These are phyloP conservation scores for Porpolomopsis calyptriformis DNA, from an alignment of 768 basidiomycete genomes.

Conservation along the genomic window DNA sequence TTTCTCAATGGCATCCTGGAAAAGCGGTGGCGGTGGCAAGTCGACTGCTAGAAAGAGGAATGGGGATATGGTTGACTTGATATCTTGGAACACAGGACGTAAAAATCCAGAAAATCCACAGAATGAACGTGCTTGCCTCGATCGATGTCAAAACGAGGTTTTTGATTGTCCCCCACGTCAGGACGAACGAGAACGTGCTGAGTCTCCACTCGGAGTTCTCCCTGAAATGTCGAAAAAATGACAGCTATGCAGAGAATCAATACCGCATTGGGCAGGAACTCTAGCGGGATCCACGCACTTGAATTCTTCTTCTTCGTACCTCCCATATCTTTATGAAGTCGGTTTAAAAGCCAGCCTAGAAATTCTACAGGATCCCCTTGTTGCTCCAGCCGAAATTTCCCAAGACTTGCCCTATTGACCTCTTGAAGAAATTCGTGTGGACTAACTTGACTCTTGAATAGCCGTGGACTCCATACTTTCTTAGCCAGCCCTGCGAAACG, in stretches of 20 bases:
- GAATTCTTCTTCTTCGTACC: conserved; percentile 90
- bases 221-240: conserved; percentile 90
- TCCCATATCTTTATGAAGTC: conserved; percentile 83
- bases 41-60: conserved; percentile 96
- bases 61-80: conserved; percentile 74
- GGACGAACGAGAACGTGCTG: conserved; percentile 86
- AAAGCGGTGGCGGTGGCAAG: conserved; percentile 93
- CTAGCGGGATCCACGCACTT: conserved; percentile 42
- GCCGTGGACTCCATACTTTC: conserved; percentile 90
- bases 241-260: conserved; percentile 45
- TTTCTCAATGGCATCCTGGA: conserved; percentile 93
- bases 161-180: conserved; percentile 62
- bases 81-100: conserved; percentile 41
- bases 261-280: conserved; percentile 13
- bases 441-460: conserved; percentile 97
- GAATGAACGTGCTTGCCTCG: conserved; percentile 48
- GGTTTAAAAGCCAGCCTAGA: conserved; percentile 89
- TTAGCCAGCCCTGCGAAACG: conserved; percentile 82
- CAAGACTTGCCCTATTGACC: conserved; percentile 78
- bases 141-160: conserved; percentile 88
- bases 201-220: conserved; percentile 83
- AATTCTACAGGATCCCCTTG: conserved; percentile 98
- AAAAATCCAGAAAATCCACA: conserved; percentile 4
- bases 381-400: conserved; percentile 86
- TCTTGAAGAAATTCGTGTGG: conserved; percentile 99